A percentile compares a stretch with the other conserved stretches of the same genome.
phyloP scores from a whole-genome alignment of 2,329 filamentous ascomycete genomes.

The Fusarium globosum region DNA sequence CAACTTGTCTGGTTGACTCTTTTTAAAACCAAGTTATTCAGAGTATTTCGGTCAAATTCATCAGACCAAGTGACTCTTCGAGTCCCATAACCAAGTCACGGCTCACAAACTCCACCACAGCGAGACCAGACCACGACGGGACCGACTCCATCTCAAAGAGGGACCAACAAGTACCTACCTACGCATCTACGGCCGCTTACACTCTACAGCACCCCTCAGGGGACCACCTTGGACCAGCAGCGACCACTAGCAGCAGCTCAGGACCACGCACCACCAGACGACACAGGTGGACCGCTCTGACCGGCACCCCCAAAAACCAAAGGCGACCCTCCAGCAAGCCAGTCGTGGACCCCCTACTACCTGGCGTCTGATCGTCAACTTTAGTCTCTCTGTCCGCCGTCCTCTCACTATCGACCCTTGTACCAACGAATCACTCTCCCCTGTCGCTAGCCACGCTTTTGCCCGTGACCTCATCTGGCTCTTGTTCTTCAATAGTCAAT shows the following conservation, averaged over 20 bases:
- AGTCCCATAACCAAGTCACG: constrained; percentile 37
- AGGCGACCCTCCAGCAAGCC: constrained; percentile 31
- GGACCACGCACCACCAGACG: constrained; percentile 41
- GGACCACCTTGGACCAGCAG: constrained; percentile 40
- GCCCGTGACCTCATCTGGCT: constrained; percentile 46
- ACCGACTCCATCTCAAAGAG: constrained; percentile 31
- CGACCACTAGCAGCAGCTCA: constrained; percentile 34
- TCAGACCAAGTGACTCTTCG: constrained; percentile 35
- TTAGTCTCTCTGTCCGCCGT: constrained; percentile 33
- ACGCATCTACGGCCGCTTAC: constrained; percentile 26
- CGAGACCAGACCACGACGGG: constrained; percentile 24
- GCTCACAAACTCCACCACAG: constrained; percentile 25
- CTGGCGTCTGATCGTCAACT: constrained; percentile 45
- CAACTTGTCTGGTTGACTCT: constrained; percentile 21
- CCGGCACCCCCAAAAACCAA: constrained; percentile 39
- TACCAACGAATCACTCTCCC: constrained; percentile 41
- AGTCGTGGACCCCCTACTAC: constrained; percentile 39
- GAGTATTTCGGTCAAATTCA: constrained; percentile 20
- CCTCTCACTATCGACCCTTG: constrained; percentile 30
- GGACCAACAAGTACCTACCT: constrained; percentile 29
- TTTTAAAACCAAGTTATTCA: constrained; percentile 10
- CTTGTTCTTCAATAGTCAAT: constrained; percentile 44
- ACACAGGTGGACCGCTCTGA: constrained; percentile 39
- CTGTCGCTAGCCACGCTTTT: constrained; percentile 32
- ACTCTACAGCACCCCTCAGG: constrained; percentile 33